Percentiles rank a stretch among this genome's conserved stretches.
Evolutionary conservation across 2,329 filamentous ascomycete species (phyloP).

Genomic region (Scedosporium minutisporum): DNA sequence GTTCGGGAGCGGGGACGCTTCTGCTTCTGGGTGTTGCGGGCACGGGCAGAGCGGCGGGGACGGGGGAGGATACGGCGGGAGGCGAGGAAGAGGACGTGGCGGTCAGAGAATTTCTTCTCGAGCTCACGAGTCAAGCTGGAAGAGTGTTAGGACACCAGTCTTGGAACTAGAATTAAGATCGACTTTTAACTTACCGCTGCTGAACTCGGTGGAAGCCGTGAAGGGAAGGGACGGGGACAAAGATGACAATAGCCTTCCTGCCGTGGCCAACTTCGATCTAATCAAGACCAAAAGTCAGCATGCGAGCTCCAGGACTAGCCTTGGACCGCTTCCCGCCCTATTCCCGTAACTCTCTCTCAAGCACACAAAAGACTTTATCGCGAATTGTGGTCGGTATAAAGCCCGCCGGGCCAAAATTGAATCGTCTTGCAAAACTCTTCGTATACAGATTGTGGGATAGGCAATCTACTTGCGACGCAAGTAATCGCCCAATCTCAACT

Average conservation of each 20-base stretch:
- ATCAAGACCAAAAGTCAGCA: slow-evolving; percentile 59
- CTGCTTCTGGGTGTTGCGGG: slow-evolving; percentile 92
- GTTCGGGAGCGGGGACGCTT: slow-evolving; percentile 98
- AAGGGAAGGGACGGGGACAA: slow-evolving; percentile 99
- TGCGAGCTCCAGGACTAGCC: slow-evolving; percentile 64
- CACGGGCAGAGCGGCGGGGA: slow-evolving; percentile 96
- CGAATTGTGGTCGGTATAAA: background rate
- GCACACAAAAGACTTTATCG: background rate
- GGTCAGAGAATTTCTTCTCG: slow-evolving; percentile 99
- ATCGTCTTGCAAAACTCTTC: background rate
- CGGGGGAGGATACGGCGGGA: slow-evolving; percentile 97
- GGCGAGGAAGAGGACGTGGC: slow-evolving; percentile 97
- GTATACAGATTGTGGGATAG: background rate
- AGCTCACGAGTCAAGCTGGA: slow-evolving; percentile 94
- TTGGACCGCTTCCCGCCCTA: slow-evolving; percentile 70
- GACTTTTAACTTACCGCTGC: slow-evolving; percentile 71
- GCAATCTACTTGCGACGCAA: background rate
- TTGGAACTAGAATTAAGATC: background rate
- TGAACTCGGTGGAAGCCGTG: slow-evolving; percentile 98
- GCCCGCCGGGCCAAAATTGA: slow-evolving; percentile 3
- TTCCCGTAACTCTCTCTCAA: slow-evolving; percentile 33
- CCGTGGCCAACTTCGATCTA: slow-evolving; percentile 99
- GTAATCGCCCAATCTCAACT: background rate
- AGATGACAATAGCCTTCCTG: slow-evolving; percentile 99
- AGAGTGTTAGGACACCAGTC: slow-evolving; percentile 13